phyloP scores from a whole-genome alignment of 148 eudicot species.

The Pharnaceum exiguum region DNA sequence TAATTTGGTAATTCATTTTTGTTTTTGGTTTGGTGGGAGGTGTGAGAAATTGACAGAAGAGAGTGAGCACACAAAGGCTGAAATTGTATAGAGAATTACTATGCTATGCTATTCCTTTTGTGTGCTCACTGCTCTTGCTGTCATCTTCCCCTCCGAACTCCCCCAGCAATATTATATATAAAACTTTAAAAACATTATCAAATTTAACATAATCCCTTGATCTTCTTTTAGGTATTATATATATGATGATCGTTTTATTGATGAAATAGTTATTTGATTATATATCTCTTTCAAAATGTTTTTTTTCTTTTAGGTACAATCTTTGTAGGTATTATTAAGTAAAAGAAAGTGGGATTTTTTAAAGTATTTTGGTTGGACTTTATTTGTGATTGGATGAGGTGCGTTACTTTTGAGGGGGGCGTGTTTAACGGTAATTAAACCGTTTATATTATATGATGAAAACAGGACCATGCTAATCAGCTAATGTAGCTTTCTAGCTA shows the following conservation, averaged over 20 bases:
- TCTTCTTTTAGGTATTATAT: too few relatives aligned
- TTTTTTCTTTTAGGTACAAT: too few relatives aligned
- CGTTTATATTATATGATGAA: too few relatives aligned
- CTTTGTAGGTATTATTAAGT: not conserved
- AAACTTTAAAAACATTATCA: too few relatives aligned
- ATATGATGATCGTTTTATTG: too few relatives aligned
- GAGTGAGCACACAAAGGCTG: conserved; percentile 67
- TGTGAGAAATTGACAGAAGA: conserved; percentile 60
- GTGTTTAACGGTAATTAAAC: conserved; percentile 24
- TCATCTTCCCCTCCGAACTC: conserved; percentile 37
- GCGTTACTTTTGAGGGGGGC: conserved; percentile 40
- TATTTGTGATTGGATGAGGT: not conserved
- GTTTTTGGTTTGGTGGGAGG: not conserved
- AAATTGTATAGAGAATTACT: conserved; percentile 21
- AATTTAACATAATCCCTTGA: too few relatives aligned
- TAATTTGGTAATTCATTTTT: conserved; percentile 5
- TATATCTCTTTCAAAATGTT: too few relatives aligned
- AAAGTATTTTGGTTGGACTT: too few relatives aligned
- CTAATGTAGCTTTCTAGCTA: conserved; percentile 13
- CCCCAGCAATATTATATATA: too few relatives aligned
- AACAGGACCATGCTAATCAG: conserved; percentile 36
- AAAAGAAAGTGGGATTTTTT: not conserved
- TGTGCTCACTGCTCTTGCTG: conserved; percentile 73
- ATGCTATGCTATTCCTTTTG: conserved; percentile 40
- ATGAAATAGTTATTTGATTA: too few relatives aligned